Evolutionary conservation across 371 early-diverging fungal species (phyloP).

Genomic region (Batkoa obscura): DNA sequence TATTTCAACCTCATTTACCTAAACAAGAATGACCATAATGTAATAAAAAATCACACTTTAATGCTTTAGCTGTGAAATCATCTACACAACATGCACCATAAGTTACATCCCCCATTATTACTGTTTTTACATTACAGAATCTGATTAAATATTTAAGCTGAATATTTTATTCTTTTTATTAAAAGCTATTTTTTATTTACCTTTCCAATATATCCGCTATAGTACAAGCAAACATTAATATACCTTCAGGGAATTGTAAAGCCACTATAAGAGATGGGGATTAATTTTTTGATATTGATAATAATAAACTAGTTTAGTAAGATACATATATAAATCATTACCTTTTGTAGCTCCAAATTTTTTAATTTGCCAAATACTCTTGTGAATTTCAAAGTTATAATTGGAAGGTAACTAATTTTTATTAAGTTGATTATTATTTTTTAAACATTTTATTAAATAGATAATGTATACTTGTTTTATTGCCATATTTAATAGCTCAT

Average conservation of each 20-base stretch:
- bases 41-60: slow-evolving; percentile 94
- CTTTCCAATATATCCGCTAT: slow-evolving; percentile 81
- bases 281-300: background rate
- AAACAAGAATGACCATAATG: slow-evolving; percentile 99
- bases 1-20: slow-evolving; percentile 49
- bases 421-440: background rate
- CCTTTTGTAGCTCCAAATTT: slow-evolving; percentile 58
- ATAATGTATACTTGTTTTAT: slow-evolving; percentile 35
- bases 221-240: slow-evolving; percentile 84
- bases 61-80: slow-evolving; percentile 81
- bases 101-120: slow-evolving; percentile 98
- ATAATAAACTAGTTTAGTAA: background rate
- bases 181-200: slow-evolving; percentile 26
- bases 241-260: slow-evolving; percentile 98
- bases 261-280: slow-evolving; percentile 70
- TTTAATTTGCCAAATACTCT: slow-evolving; percentile 84
- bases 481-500: slow-evolving; percentile 56
- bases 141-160: slow-evolving; percentile 12
- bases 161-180: background rate
- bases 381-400: slow-evolving; percentile 99
- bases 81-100: slow-evolving; percentile 99
- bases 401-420: slow-evolving; percentile 61
- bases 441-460: background rate
- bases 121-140: slow-evolving; percentile 73
- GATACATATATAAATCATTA: slow-evolving; percentile 7